A percentile compares a stretch with the other conserved stretches of the same genome.
These are phyloP conservation scores for Crithidia fasciculata DNA, from an alignment of 208 protist genomes.

Conservation along the genomic window DNA sequence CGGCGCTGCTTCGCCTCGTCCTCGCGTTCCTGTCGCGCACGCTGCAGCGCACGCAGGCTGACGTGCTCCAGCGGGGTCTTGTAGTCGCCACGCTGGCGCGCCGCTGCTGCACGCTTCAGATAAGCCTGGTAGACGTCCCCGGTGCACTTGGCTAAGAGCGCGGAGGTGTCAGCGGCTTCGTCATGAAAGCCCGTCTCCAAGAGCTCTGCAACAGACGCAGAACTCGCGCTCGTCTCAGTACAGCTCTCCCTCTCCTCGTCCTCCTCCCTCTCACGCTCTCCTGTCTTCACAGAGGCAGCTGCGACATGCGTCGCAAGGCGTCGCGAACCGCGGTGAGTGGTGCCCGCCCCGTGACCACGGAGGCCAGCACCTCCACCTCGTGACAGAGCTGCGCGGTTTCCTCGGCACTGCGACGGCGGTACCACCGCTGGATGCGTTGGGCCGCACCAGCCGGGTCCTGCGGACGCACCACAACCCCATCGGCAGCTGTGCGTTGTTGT, in stretches of 20 bases:
- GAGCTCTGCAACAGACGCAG: too few relatives aligned
- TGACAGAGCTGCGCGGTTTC: conserved; percentile 11
- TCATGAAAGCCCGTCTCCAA: neutral
- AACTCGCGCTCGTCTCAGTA: neutral
- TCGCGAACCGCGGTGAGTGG: conserved; percentile 20
- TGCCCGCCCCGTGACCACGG: conserved; percentile 27
- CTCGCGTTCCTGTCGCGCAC: conserved; percentile 30
- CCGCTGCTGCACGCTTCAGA: conserved; percentile 26
- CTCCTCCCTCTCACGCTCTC: neutral
- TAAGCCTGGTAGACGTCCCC: conserved; percentile 44
- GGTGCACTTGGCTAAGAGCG: conserved; percentile 33
- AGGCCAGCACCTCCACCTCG: conserved; percentile 27
- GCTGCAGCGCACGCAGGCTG: conserved; percentile 49
- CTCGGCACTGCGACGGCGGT: conserved; percentile 3
- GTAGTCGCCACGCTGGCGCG: conserved; percentile 40
- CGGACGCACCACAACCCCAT: neutral
- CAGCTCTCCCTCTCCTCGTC: neutral
- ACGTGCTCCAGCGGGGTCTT: conserved; percentile 60
- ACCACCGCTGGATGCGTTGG: conserved; percentile 26
- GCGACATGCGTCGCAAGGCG: neutral
- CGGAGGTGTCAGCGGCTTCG: neutral
- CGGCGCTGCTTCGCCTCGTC: conserved; percentile 31
- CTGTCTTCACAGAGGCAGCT: neutral
- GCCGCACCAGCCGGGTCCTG: conserved; percentile 14
- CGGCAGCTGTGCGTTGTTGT: too few relatives aligned